phyloP scores from a whole-genome alignment of 371 early-diverging fungal genomes.

The Rhizopus delemar region DNA sequence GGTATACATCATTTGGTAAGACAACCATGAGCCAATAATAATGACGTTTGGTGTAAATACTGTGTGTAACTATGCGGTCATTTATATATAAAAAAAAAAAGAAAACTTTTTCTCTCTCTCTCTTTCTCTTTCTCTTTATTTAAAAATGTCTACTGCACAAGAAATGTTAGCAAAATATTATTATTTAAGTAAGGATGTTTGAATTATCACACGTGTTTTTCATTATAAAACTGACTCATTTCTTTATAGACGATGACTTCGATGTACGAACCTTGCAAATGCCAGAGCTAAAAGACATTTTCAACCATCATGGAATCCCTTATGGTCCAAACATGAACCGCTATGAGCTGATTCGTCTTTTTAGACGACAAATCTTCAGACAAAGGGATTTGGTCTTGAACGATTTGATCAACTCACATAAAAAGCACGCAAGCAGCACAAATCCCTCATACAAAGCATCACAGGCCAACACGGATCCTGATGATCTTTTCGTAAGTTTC shows the following conservation, averaged over 20 bases:
- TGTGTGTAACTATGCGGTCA: too few relatives aligned
- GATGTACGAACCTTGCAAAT: constrained; percentile 20
- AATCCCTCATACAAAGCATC: background rate
- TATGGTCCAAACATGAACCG: constrained; percentile 5
- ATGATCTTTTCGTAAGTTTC: background rate
- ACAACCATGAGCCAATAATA: too few relatives aligned
- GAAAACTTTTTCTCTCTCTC: too few relatives aligned
- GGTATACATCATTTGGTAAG: background rate
- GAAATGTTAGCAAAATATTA: too few relatives aligned
- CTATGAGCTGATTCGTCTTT: constrained; percentile 8
- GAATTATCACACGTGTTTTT: too few relatives aligned
- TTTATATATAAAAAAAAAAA: too few relatives aligned
- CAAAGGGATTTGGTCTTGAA: background rate
- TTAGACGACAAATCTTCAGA: constrained; percentile 14
- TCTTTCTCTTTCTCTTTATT: too few relatives aligned
- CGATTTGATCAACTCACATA: constrained; percentile 1
- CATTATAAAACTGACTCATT: too few relatives aligned
- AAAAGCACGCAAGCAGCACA: background rate
- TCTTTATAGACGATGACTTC: constrained; percentile 15
- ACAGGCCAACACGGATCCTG: background rate
- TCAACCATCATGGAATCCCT: constrained; percentile 11
- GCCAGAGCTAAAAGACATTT: constrained; percentile 21
- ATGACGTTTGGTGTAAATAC: too few relatives aligned
- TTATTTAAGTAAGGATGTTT: too few relatives aligned
- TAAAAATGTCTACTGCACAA: too few relatives aligned